Evolutionary conservation across 2,329 filamentous ascomycete genomes (phyloP), one percentile per base, ranked within the genome.

Genomic region (Sporothrix brasiliensis): DNA sequence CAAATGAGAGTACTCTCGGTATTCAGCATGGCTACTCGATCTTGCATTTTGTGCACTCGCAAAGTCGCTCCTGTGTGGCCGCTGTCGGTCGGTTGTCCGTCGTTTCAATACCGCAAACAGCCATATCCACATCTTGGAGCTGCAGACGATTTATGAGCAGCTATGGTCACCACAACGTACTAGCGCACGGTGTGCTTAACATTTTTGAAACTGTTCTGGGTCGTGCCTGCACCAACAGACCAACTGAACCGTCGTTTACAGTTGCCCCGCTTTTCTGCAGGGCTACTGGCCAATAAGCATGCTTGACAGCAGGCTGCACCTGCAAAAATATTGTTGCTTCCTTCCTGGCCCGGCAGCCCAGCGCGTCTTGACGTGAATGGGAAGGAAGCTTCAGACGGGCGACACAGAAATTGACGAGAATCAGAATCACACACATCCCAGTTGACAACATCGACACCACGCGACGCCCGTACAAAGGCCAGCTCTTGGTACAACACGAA

Each of bases 301-400:
- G 44, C 44, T 24, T 27, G n/a, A 3, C 19, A 39, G 44, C 52
- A 39, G 52, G 41, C 53, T 44, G 66, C 50, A 44, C 67, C 21
- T n/a, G 44, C 56, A 54, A 71, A 71, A 69, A 60, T 69, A 71
- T 67, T 71, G 52, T 66, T 71, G 58, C 69, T 70, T 70, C 30
- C 54, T 61, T 53, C 54, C 54, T 54, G 53, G 34, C 47, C 41
- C 49, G 56, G 41, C 34, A 19, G 47, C 47, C 54, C 70, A 69
- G 70, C 70, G 70, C 70, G 70, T 71, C 66, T 71, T 54, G 47
- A 69, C 67, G 67, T 69, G 69, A 67, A 67, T 39, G 34, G 27
- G 34, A 34, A 34, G 53, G 61, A 67, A 70, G 70, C 70, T 68
- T 63, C 34, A 41, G 30, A 19, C 16, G 44, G 21, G 27, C 39